Evolutionary conservation across 2,329 filamentous ascomycete genomes (phyloP).

Genomic region (Penicillium hesseltinei): DNA sequence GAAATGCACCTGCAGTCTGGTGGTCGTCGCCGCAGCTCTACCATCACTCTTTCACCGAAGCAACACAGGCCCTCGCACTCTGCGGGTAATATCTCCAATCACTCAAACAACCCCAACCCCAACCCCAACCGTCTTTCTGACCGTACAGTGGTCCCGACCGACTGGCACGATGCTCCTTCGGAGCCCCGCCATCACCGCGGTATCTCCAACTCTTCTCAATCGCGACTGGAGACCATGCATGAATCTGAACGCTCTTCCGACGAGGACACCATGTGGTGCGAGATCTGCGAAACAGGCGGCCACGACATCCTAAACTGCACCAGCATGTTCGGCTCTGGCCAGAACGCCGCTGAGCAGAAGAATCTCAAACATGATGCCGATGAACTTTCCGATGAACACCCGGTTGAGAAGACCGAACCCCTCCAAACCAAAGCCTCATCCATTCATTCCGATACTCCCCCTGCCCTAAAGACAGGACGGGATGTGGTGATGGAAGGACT

Average conservation of each 20-base stretch:
- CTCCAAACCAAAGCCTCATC: slow-evolving; percentile 15
- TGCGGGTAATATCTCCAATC: slow-evolving; percentile 25
- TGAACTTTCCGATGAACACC: slow-evolving; percentile 12
- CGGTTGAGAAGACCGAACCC: slow-evolving; percentile 13
- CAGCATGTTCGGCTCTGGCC: slow-evolving; percentile 68
- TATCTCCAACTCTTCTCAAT: slow-evolving; percentile 28
- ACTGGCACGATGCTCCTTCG: slow-evolving; percentile 39
- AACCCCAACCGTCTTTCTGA: slow-evolving; percentile 36
- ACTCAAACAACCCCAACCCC: slow-evolving; percentile 31
- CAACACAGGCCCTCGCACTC: slow-evolving; percentile 35
- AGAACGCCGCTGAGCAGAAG: slow-evolving; percentile 19
- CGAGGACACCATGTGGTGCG: slow-evolving; percentile 80
- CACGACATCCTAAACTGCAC: slow-evolving; percentile 95
- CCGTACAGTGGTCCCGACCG: slow-evolving; percentile 42
- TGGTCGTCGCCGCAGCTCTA: slow-evolving; percentile 35
- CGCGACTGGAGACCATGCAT: slow-evolving; percentile 41
- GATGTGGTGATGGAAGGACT: slow-evolving; percentile 45
- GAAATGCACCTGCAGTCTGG: slow-evolving; percentile 32
- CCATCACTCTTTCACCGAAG: slow-evolving; percentile 34
- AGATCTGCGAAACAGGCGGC: slow-evolving; percentile 88
- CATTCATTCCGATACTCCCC: slow-evolving; percentile 17
- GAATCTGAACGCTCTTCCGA: slow-evolving; percentile 58
- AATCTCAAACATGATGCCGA: slow-evolving; percentile 9
- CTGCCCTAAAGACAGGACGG: slow-evolving; percentile 40
- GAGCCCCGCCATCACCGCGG: slow-evolving; percentile 29